Evolutionary conservation across 768 basidiomycete species (phyloP).

Genomic region (Krasilnikovozyma curviuscula): DNA sequence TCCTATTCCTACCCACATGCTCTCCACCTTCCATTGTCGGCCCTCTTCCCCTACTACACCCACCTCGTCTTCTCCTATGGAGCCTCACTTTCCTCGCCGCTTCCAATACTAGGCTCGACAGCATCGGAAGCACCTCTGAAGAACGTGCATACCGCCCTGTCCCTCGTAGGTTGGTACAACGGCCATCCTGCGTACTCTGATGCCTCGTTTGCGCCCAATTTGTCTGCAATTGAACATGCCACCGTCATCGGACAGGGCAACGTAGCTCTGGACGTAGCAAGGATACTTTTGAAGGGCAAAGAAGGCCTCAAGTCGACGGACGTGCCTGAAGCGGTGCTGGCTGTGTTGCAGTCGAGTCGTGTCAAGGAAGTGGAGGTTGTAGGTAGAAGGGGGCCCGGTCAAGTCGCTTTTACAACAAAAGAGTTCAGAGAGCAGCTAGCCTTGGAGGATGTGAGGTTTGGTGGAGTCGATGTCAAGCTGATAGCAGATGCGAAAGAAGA

Average conservation of each 20-base stretch:
- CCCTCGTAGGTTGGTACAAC: conserved; percentile 91
- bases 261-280: conserved; percentile 77
- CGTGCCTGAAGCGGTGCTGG: conserved; percentile 53
- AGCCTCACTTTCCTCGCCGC: conserved; percentile 42
- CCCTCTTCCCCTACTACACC: conserved; percentile 53
- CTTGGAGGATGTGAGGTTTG: conserved; percentile 40
- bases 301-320: conserved; percentile 49
- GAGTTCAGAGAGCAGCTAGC: conserved; percentile 68
- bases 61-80: conserved; percentile 77
- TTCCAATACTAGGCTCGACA: conserved; percentile 33
- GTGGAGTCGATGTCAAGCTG: conserved; percentile 16
- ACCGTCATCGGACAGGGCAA: conserved; percentile 86
- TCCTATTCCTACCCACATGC: conserved; percentile 36
- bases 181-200: conserved; percentile 60
- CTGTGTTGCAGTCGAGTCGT: conserved; percentile 40
- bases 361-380: conserved; percentile 66
- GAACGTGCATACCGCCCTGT: conserved; percentile 51
- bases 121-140: conserved; percentile 27
- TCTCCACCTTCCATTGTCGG: conserved; percentile 39
- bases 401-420: conserved; percentile 80
- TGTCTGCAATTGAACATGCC: conserved; percentile 40
- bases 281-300: conserved; percentile 62
- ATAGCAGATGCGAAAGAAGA: conserved; percentile 18
- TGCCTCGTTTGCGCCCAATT: conserved; percentile 46
- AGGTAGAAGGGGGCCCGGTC: conserved; percentile 65